These are phyloP conservation scores for Leccinum subgranulosum DNA, from an alignment of 768 basidiomycete genomes.

Conservation along the genomic window DNA sequence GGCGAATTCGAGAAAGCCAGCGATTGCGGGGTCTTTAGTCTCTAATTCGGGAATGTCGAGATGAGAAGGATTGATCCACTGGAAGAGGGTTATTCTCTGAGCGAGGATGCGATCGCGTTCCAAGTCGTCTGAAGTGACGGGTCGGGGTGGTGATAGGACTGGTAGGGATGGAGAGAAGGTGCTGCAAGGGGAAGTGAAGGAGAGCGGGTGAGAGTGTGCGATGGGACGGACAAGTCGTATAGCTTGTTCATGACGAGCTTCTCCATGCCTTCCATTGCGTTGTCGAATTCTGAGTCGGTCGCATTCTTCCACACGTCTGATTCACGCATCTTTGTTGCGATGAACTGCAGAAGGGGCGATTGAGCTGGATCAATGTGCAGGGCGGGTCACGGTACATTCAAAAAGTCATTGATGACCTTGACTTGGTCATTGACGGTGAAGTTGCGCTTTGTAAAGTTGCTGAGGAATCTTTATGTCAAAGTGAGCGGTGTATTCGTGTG, in stretches of 20 bases:
- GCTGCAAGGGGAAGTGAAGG: constrained; percentile 39
- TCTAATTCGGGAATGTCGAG: constrained; percentile 84
- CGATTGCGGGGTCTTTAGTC: constrained; percentile 41
- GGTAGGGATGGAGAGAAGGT: constrained; percentile 89
- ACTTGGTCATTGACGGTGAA: constrained; percentile 93
- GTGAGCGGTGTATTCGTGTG: background rate
- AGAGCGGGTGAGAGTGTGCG: background rate
- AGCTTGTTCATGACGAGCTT: constrained; percentile 98
- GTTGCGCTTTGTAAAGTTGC: constrained; percentile 88
- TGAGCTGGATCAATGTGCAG: constrained; percentile 9
- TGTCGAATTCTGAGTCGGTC: constrained; percentile 85
- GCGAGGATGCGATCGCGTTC: constrained; percentile 89
- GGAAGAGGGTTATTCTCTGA: constrained; percentile 88
- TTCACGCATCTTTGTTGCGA: constrained; percentile 81
- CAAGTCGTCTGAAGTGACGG: constrained; percentile 91
- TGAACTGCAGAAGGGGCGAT: constrained; percentile 60
- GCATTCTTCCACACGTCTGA: constrained; percentile 80
- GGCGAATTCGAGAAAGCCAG: constrained; percentile 86
- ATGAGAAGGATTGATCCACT: constrained; percentile 86
- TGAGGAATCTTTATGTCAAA: constrained; percentile 64
- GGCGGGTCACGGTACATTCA: constrained; percentile 48
- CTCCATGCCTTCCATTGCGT: constrained; percentile 98
- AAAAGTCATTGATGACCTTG: constrained; percentile 92
- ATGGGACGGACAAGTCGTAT: constrained; percentile 82
- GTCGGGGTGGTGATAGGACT: constrained; percentile 61